Base-by-base conservation (phyloP, 2,329 filamentous ascomycete species). In the Colletotrichum australisinense region DNA sequence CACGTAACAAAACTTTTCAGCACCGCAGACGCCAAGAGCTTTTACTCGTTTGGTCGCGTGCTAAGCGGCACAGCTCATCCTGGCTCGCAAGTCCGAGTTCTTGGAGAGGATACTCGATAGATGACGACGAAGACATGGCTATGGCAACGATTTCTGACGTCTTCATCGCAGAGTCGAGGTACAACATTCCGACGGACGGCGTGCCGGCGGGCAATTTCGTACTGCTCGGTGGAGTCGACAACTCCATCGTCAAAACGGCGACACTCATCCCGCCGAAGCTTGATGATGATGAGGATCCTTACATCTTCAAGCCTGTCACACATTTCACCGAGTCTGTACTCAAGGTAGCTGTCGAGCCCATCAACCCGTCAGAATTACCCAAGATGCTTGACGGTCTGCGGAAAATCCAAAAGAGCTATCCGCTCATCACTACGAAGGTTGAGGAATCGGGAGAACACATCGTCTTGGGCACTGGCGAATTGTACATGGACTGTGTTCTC, bases 401-500 rank as follows among this genome's bases (percentile, higher is more conserved):
- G 63, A 98, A 98, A 81, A 93, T 99, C 84, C 98, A 98, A 87
- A 99, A 99, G 84, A 97, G 94, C 78, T 99, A 98, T 78, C 97
- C 97, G 35, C 89, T 99, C 30, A 94, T 98, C 78, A 94, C 94
- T 14, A 99, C 97, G 5, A 98, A 98, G 82, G 97, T 99, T 4
- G 97, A 99, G 82, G 97, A 99, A 84, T 98, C 95, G 1, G 97
- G 97, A 63, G 97, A 99, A 83, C 97, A 99, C 80, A 93, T 99
- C 76, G 89, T 99, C 59, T 90, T 99, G 5, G 97, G 97, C 28
- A 99, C 97, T 0, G 97, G 97, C 73, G 97, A 99, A 82, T 88
- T 99, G n/a, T 99, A 99, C 86, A 98, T 99, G 95, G 97, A 99
- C 82, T 99, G 97, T 79, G 96, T 99, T 4, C 88, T 99, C 58